phyloP scores from a whole-genome alignment of 2,329 filamentous ascomycete genomes.

The Trichoderma asperellum region DNA sequence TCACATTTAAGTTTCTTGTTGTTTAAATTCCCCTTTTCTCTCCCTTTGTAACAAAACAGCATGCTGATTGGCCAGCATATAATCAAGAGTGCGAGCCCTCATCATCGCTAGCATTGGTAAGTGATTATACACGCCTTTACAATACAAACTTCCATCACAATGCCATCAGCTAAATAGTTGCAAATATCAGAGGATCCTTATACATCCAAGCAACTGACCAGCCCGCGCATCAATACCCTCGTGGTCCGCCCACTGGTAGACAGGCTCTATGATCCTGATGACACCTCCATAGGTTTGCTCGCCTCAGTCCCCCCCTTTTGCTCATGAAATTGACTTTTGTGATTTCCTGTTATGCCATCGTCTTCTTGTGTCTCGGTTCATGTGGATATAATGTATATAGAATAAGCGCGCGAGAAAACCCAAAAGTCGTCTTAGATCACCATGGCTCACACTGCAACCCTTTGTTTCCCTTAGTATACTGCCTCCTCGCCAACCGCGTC shows the following conservation, averaged over 20 bases:
- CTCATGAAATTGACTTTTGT: not conserved
- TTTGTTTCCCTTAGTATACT: slow-evolving; percentile 58
- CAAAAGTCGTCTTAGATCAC: not conserved
- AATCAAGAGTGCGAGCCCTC: slow-evolving; percentile 27
- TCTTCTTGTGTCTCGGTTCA: not conserved
- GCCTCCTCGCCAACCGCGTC: slow-evolving; percentile 70
- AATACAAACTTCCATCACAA: not conserved
- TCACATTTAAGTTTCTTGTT: not conserved
- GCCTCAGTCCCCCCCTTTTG: slow-evolving; percentile 3
- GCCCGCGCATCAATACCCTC: slow-evolving; percentile 68
- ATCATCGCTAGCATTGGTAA: slow-evolving; percentile 34
- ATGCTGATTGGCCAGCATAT: slow-evolving; percentile 1
- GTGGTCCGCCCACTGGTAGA: slow-evolving; percentile 72
- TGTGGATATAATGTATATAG: not conserved
- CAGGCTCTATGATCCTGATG: slow-evolving; percentile 65
- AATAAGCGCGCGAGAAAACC: not conserved
- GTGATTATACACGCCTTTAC: not conserved
- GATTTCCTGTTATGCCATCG: not conserved
- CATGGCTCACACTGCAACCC: slow-evolving; percentile 18
- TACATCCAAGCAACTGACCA: slow-evolving; percentile 64
- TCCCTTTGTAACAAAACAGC: not conserved
- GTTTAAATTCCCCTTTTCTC: not conserved
- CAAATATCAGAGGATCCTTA: slow-evolving; percentile 47
- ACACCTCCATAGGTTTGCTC: slow-evolving; percentile 61
- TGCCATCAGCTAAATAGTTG: not conserved